Base-by-base conservation (phyloP, 2,329 filamentous ascomycete genomes). In the Colletotrichum sp. region DNA sequence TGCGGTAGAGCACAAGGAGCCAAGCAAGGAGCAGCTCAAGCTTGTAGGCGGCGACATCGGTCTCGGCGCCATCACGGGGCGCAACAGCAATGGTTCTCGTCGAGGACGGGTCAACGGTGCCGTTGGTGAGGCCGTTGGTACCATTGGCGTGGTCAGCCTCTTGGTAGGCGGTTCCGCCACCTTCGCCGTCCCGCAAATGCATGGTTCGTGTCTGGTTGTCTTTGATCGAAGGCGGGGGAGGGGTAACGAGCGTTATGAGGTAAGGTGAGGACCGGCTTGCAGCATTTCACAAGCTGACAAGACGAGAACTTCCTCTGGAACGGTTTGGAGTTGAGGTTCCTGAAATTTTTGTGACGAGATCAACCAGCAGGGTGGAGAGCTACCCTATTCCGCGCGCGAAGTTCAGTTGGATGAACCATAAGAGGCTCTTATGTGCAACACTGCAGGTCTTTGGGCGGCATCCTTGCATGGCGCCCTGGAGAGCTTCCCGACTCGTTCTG, bases 11-110 rank as follows among this genome's bases (percentile, higher is more conserved):
- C 12, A 79, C 73, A 30, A 79, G 70, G 12, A 79, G 77, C 79
- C 79, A 80, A 26, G 79, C 68, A 8, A 80, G 77, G 16, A 80
- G 66, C n/a, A 80, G 63, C 71, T 79, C 77, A 26, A 77, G 61
- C 36, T 62, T 72, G 26, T 75, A 69, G 10, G 69, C 69, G 63
- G 56, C 55, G 32, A 77, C 56, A 30, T 62, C 55, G 21, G 26
- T 48, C 21, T 58, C 32, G 36, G 65, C 32, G 26, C 48, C 26
- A 24, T 75, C 72, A 18, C 63, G 69, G 10, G 43, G 63, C 48
- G 62, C 61, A 38, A 69, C 58, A 36, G 55, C 69, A 62, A 77
- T 72, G 32, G 69, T 76, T 28, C 75, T 67, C 21, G 76, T 74
- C 13, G 73, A 76, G n/a, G 73, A 77, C 32, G 76, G 64, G 30